A percentile compares a stretch with the other conserved stretches of the same genome.
Evolutionary conservation across 225 moss, liverwort and hornwort species (phyloP).

Genomic region (Polytrichum commune): DNA sequence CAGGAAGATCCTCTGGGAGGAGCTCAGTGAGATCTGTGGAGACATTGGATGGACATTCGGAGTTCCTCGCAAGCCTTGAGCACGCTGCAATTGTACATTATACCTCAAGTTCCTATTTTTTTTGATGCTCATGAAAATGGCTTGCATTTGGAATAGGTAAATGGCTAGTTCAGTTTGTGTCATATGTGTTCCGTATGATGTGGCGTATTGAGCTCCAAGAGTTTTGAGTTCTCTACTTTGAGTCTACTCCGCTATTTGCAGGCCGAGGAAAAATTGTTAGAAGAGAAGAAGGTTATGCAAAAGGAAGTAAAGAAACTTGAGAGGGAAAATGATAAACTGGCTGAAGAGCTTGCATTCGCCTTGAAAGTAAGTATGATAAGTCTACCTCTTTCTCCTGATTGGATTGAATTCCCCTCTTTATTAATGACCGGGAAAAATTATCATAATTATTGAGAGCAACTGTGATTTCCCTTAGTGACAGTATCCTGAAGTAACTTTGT

Average conservation of each 20-base stretch:
- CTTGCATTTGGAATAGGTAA: background rate
- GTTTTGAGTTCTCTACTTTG: background rate
- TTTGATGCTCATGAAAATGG: background rate
- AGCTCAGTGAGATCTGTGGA: conserved; percentile 32
- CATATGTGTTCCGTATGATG: background rate
- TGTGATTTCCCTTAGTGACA: no score
- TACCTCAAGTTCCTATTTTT: background rate
- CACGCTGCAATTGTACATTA: conserved; percentile 33
- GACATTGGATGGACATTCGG: conserved; percentile 31
- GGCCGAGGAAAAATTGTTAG: conserved; percentile 34
- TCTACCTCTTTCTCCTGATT: background rate
- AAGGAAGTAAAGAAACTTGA: conserved; percentile 16
- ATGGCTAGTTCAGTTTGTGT: background rate
- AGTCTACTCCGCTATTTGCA: conserved; percentile 2
- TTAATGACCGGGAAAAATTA: background rate
- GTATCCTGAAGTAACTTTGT: background rate
- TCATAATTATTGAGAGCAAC: no score
- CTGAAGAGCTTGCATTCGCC: conserved; percentile 20
- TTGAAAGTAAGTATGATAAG: conserved; percentile 14
- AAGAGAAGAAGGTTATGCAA: conserved; percentile 27
- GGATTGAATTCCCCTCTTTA: background rate
- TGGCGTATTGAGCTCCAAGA: background rate
- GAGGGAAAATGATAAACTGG: conserved; percentile 20
- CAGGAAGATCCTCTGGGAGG: conserved; percentile 23
- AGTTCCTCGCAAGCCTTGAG: conserved; percentile 42